These are phyloP conservation scores for Noccaea caerulescens DNA, from an alignment of 345 rosid genomes.

Conservation along the genomic window DNA sequence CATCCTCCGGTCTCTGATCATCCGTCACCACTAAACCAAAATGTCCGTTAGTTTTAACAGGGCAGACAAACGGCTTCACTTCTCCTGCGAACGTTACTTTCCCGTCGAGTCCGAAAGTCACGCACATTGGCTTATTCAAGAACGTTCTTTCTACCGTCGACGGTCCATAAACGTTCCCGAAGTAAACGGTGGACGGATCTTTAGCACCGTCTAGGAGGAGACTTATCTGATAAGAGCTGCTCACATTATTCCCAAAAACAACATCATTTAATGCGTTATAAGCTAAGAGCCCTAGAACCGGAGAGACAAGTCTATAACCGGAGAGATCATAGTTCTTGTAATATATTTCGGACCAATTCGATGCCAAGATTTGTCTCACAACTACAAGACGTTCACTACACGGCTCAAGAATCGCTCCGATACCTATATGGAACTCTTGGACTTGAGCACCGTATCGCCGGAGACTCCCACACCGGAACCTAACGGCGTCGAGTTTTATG, in stretches of 20 bases:
- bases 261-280: conserved; percentile 56
- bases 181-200: conserved; percentile 68
- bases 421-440: conserved; percentile 67
- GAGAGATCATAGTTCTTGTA: conserved; percentile 71
- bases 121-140: conserved; percentile 62
- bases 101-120: conserved; percentile 65
- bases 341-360: conserved; percentile 74
- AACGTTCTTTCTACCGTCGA: conserved; percentile 34
- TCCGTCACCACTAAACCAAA: conserved; percentile 68
- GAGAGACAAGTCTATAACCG: conserved; percentile 77
- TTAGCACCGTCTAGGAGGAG: conserved; percentile 47
- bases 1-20: conserved; percentile 52
- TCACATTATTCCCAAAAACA: conserved; percentile 31
- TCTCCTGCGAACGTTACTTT: conserved; percentile 57
- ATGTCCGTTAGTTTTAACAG: conserved; percentile 70
- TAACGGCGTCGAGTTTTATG: conserved; percentile 55
- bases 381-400: conserved; percentile 84
- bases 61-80: conserved; percentile 61
- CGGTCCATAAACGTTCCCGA: conserved; percentile 45
- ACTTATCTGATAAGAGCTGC: conserved; percentile 62
- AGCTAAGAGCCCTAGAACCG: conserved; percentile 79
- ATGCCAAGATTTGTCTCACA: conserved; percentile 69
- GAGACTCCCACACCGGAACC: conserved; percentile 92
- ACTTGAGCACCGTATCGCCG: conserved; percentile 77
- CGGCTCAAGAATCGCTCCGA: conserved; percentile 68